Base-by-base conservation (phyloP, 768 basidiomycete genomes). In the Clathrus columnatus region DNA sequence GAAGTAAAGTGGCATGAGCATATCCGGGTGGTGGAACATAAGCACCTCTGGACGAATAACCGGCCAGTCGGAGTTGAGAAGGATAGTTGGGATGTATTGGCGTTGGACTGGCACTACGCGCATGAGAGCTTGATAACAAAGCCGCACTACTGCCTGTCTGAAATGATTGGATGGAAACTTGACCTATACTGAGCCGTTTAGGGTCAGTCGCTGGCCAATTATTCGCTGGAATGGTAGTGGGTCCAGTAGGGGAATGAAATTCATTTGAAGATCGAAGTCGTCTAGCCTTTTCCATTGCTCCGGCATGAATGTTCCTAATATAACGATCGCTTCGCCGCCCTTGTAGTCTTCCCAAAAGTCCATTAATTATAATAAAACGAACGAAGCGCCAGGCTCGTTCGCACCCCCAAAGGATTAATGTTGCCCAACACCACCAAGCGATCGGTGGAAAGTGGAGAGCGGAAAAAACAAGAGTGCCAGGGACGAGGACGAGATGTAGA, bases 391-490 rank as follows among this genome's bases (percentile, higher is more conserved):
- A 81, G 7, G 72, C 47, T 10, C 87, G 75, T 64, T 89, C 87
- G 10, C 73, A 75, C 1, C 67, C 64, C 88, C 87, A 90, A 20
- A 87, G 61, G 1, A 64, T 71, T 14, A 84, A 72, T 0, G 87
- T 78, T 14, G 70, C 71, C 70, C 80, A 83, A 58, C 84, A 84
- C 84, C 85, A 89, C 72, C 75, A 80, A 68, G 75, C 75, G 21
- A 85, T 64, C 1, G 77, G 71, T 1, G 83, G 83, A 62, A 87
- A 84, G 63, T 90, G 87, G 0, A 89, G 65, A 17, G 79, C 83
- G 4, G 82, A 74, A 55, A 76, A 71, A 44, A 81, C 68, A 44
- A 90, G 70, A 42, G 80, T 82, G n/a, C 75, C 63, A 42, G 86
- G 77, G 27, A 83, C 79, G 21, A 87, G 73, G 28, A 81, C 62